phyloP scores from a whole-genome alignment of 345 rosid genomes.

The Psidium friedrichsthalianum region DNA sequence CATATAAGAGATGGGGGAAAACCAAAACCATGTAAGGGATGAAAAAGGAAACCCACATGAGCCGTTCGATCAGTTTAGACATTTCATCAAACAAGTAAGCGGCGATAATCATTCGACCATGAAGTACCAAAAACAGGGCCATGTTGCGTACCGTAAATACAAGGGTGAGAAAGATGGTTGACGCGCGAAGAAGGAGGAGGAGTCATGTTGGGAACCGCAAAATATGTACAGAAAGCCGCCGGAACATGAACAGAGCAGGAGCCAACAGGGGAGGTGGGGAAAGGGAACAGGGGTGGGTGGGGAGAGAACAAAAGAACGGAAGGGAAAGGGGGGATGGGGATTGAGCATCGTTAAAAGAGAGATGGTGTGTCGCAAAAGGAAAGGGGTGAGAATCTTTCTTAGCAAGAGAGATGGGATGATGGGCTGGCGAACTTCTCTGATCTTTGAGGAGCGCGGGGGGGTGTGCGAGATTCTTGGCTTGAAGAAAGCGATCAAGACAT shows the following conservation, averaged over 20 bases:
- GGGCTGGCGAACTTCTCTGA: background rate
- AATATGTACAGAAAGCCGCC: background rate
- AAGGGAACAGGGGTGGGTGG: background rate
- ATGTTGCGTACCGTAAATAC: conserved; percentile 47
- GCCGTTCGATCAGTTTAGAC: background rate
- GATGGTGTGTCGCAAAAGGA: background rate
- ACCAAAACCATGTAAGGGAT: background rate
- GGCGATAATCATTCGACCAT: background rate
- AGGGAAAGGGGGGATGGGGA: background rate
- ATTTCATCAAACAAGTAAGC: background rate
- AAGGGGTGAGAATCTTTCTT: conserved; percentile 1
- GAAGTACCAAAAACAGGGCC: background rate
- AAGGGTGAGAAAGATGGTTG: conserved; percentile 66
- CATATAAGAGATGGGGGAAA: background rate
- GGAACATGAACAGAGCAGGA: conserved; percentile 1
- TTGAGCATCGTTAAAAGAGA: conserved; percentile 1
- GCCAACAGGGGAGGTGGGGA: conserved; percentile 4
- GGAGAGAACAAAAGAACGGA: background rate
- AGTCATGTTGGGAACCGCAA: conserved; percentile 30
- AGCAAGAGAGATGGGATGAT: background rate
- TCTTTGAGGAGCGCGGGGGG: background rate
- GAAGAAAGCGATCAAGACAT: conserved; percentile 3
- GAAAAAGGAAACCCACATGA: background rate
- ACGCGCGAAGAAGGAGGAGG: conserved; percentile 34
- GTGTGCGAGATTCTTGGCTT: conserved; percentile 10